Percentiles rank a stretch among this genome's conserved stretches.
Evolutionary conservation across 2,329 filamentous ascomycete species (phyloP).

Genomic region (Aspergillus costaricaensis): DNA sequence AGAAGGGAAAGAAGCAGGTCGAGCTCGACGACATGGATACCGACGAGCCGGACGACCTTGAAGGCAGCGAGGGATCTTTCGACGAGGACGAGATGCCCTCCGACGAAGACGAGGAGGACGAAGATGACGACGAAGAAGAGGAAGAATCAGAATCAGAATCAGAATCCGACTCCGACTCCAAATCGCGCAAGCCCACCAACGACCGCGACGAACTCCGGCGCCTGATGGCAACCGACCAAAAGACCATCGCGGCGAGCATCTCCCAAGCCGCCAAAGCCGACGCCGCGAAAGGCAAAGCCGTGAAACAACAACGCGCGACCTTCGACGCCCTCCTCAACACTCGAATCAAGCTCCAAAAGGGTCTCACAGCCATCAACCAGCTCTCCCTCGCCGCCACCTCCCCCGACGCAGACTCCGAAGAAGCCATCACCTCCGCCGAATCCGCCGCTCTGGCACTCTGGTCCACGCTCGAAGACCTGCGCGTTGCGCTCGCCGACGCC

Average conservation of each 20-base stretch:
- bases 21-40: conserved; percentile 22
- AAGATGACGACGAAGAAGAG: conserved; percentile 35
- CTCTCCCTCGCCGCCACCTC: conserved; percentile 52
- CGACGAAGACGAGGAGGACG: conserved; percentile 24
- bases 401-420: conserved; percentile 42
- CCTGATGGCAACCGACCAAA: conserved; percentile 69
- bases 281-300: conserved; percentile 79
- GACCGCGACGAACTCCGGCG: conserved; percentile 64
- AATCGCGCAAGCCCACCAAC: conserved; percentile 27
- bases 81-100: conserved; percentile 23
- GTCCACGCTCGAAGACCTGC: conserved; percentile 62
- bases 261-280: conserved; percentile 72
- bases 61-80: conserved; percentile 24
- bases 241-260: conserved; percentile 64
- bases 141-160: conserved; percentile 27
- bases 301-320: conserved; percentile 79
- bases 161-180: conserved; percentile 24
- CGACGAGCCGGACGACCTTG: conserved; percentile 30
- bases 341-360: conserved; percentile 91
- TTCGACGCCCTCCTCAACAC: conserved; percentile 89
- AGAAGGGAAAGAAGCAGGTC: conserved; percentile 25
- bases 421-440: conserved; percentile 74
- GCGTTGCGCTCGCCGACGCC: conserved; percentile 41
- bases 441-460: conserved; percentile 82
- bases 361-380: conserved; percentile 78